Percentiles rank a stretch among this genome's conserved stretches.
These are phyloP conservation scores for Aristolochia contorta DNA, from an alignment of 164 flowering plant genomes.

Conservation along the genomic window DNA sequence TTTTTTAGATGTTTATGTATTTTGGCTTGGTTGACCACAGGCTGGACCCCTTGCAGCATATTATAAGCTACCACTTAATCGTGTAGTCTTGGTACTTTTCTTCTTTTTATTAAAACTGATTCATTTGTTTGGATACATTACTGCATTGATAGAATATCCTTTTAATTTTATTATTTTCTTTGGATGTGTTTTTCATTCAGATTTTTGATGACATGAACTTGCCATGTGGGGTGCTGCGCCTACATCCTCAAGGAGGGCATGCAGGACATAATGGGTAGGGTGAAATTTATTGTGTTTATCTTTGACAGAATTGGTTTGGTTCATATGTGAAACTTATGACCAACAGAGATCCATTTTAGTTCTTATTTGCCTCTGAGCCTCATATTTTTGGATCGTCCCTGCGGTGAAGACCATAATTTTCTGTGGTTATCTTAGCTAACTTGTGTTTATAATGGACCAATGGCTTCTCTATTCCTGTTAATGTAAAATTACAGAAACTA, in stretches of 20 bases:
- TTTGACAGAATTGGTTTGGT: neutral
- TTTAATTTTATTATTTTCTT: neutral
- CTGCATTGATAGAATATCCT: neutral
- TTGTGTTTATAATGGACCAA: too few species aligned
- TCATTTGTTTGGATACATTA: neutral
- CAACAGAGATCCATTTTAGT: too few species aligned
- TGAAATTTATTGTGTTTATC: neutral
- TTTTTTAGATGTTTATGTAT: neutral
- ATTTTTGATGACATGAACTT: slow-evolving; percentile 67
- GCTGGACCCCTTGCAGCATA: slow-evolving; percentile 89
- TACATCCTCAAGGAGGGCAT: slow-evolving; percentile 65
- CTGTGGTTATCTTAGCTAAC: too few species aligned
- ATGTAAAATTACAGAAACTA: too few species aligned
- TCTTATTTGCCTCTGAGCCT: too few species aligned
- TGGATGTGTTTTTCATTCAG: slow-evolving; percentile 4
- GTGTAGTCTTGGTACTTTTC: slow-evolving; percentile 68
- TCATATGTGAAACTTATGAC: too few species aligned
- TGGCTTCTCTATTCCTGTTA: too few species aligned
- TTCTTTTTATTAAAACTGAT: neutral
- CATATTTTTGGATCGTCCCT: too few species aligned
- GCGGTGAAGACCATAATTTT: too few species aligned
- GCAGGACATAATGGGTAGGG: slow-evolving; percentile 84
- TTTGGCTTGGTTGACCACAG: slow-evolving; percentile 26
- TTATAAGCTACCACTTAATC: slow-evolving; percentile 87
- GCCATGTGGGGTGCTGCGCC: slow-evolving; percentile 96